phyloP scores from a whole-genome alignment of 139 green algal genomes.

The Chlorella sorokiniana region DNA sequence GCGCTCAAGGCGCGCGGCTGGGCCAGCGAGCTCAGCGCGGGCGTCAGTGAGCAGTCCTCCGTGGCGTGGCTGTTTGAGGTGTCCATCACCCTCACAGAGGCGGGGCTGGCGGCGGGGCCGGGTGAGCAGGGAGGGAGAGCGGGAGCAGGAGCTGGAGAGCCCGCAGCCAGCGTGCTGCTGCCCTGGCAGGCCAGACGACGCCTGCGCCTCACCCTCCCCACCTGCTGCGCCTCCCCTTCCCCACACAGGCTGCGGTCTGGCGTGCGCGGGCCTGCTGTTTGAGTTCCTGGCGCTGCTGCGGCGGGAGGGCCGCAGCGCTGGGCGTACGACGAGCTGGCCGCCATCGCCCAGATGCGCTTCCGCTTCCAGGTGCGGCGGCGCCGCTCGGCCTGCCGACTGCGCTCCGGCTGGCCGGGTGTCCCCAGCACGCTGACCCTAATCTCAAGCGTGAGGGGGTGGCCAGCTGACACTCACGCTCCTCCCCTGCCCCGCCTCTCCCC shows the following conservation, averaged over 20 bases:
- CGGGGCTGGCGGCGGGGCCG: slow-evolving; percentile 72
- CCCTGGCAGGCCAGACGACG: no score
- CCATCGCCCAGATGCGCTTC: slow-evolving; percentile 78
- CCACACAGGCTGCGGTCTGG: slow-evolving; percentile 69
- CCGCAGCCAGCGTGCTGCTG: no score
- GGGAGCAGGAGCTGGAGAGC: neutral
- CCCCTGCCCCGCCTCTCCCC: neutral
- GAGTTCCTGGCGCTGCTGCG: slow-evolving; percentile 85
- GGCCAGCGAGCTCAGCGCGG: slow-evolving; percentile 84
- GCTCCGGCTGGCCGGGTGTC: neutral
- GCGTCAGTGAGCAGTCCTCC: slow-evolving; percentile 76
- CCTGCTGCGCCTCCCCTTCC: neutral
- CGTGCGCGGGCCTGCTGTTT: slow-evolving; percentile 74
- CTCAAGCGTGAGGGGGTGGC: no score
- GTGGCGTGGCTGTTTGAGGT: slow-evolving; percentile 80
- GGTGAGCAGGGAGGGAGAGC: slow-evolving; percentile 12
- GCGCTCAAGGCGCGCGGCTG: slow-evolving; percentile 82
- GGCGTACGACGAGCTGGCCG: slow-evolving; percentile 86
- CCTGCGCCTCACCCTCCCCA: neutral
- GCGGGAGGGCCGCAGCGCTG: slow-evolving; percentile 68
- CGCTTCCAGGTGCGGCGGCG: slow-evolving; percentile 7
- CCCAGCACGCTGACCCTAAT: no score
- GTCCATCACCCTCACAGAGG: slow-evolving; percentile 79
- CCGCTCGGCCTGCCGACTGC: neutral
- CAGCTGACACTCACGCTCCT: neutral